phyloP scores from a whole-genome alignment of 2,329 filamentous ascomycete genomes.

The Cadophora luteo-olivacea region DNA sequence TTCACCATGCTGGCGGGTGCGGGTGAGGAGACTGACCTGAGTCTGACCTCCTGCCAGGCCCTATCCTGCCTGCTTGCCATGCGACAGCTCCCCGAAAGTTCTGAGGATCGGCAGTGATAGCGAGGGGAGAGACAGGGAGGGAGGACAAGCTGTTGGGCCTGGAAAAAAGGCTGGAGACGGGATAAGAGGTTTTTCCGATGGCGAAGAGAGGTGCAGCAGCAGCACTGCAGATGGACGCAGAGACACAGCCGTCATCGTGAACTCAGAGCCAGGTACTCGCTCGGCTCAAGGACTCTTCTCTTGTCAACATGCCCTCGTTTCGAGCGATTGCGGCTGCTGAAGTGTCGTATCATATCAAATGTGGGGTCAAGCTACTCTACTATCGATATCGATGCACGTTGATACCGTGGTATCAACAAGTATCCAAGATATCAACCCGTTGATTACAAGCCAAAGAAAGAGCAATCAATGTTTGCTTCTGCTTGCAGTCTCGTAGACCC shows the following conservation, averaged over 20 bases:
- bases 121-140: background rate
- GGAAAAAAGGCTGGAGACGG: background rate
- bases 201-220: background rate
- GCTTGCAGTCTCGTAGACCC: background rate
- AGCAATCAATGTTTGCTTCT: slow-evolving; percentile 27
- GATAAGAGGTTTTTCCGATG: slow-evolving; percentile 23
- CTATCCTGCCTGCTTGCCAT: background rate
- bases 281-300: background rate
- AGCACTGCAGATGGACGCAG: background rate
- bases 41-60: background rate
- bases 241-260: background rate
- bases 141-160: background rate
- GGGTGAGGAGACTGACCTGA: background rate
- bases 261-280: background rate
- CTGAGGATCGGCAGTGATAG: slow-evolving; percentile 3
- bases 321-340: background rate
- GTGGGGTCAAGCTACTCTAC: slow-evolving; percentile 16
- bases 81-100: slow-evolving; percentile 2
- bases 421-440: slow-evolving; percentile 8
- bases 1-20: slow-evolving; percentile 14
- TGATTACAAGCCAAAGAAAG: slow-evolving; percentile 9
- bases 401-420: background rate
- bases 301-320: background rate
- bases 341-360: background rate
- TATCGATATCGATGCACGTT: background rate